phyloP scores from a whole-genome alignment of 2,329 filamentous ascomycete species.

The Thelonectria rubi region DNA sequence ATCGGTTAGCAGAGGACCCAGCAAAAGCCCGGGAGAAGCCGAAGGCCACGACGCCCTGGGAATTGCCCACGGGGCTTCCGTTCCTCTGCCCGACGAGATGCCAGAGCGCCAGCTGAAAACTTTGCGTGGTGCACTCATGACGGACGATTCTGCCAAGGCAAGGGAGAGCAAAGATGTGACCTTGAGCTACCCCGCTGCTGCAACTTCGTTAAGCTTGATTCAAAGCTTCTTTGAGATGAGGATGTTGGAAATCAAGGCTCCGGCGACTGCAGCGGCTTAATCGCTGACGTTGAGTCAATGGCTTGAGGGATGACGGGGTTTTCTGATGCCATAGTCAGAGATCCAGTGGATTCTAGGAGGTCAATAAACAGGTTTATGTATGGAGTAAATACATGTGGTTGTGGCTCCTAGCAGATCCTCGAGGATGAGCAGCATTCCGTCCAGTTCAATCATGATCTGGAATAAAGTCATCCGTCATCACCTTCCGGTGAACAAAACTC shows the following conservation, averaged over 20 bases:
- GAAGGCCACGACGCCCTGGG: background rate
- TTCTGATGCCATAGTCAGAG: too few relatives aligned
- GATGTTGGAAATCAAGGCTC: background rate
- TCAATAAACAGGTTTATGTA: too few relatives aligned
- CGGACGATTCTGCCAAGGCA: background rate
- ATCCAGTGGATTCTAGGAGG: too few relatives aligned
- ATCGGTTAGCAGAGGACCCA: background rate
- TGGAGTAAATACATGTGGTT: too few relatives aligned
- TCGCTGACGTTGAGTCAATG: too few relatives aligned
- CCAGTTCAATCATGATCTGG: too few relatives aligned
- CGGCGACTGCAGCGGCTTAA: too few relatives aligned
- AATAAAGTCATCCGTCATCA: too few relatives aligned
- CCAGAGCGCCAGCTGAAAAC: background rate
- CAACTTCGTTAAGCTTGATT: conserved; percentile 8
- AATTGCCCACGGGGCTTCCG: conserved; percentile 9
- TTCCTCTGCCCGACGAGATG: conserved; percentile 23
- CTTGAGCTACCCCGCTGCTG: conserved; percentile 8
- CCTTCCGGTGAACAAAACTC: too few relatives aligned
- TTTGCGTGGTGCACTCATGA: background rate
- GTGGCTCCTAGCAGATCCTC: too few relatives aligned
- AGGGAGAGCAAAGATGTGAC: background rate
- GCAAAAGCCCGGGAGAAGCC: background rate
- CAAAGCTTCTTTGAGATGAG: conserved; percentile 21
- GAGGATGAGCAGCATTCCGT: too few relatives aligned
- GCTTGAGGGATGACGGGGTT: too few relatives aligned